Evolutionary conservation across 2,329 filamentous ascomycete genomes (phyloP), one percentile per base, ranked within the genome.

Genomic region (Lasiodiplodia gonubiensis): DNA sequence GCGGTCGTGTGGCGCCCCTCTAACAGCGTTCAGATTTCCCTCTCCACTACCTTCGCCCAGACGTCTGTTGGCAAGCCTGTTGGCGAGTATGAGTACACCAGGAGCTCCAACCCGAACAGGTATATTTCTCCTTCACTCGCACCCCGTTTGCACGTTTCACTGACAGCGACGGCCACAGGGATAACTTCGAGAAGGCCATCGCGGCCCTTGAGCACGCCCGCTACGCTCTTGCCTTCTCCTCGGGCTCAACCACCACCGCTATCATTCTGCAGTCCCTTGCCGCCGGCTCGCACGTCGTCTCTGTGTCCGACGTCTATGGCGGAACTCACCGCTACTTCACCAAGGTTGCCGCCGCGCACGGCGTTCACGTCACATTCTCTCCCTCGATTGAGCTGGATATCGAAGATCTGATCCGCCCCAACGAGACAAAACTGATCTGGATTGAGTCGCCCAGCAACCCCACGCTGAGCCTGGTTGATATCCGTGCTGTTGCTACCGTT

Each of bases 271-370:
- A 98, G 83, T 95, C 92, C 72, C 88, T 99, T 68, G 93, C 94
- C 27, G 86, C 91, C 14, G 94, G 93, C 70, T 95, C 92, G 57
- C 95, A 99, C 82, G 92, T 99, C 75, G 90, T 99, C 74, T 97
- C 93, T 69, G 93, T 99, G 57, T 97, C 93, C 54, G 95, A 99
- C 79, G 94, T 99, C 74, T 99, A 99, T 80, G 95, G 95, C 73
- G 95, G 95, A 73, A 99, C 95, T 51, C 95, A 99, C 83, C 88
- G 95, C 75, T 99, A 99, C 85, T 99, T 99, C 85, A 99, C 95
- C 71, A 94, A 97, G 83, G 95, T 98, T 61, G 95, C 95, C 67
- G 89, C 92, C 75, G 93, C 95, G 30, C 95, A 99, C 80, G 93
- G 94, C 74, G 93, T 99, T 66, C 89, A 91, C 73, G 95, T 98